Base-by-base conservation (phyloP, 1,284 basidiomycete species). In the Uromyces viciae-fabae region DNA sequence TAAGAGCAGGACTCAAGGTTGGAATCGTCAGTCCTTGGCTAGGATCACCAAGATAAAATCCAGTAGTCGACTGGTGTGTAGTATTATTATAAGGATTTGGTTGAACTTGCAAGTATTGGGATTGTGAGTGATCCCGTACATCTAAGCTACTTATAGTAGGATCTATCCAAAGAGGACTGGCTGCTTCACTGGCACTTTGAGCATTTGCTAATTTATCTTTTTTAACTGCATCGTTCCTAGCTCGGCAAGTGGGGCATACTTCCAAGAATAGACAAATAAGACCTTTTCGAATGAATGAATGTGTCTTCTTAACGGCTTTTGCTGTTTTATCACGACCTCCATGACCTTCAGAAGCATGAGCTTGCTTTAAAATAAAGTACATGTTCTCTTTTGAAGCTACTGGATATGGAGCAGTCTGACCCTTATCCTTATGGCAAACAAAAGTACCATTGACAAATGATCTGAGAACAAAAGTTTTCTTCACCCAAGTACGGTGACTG, bases 301-400 rank as follows among this genome's bases (percentile, higher is more conserved):
- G 77, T 19, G 77, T 79, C 52, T 79, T 79, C 68, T 79, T 79
- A 17, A 79, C 77, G 22, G 77, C 68, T 36, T 79, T 79, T 2
- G 77, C 77, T 19, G 77, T 79, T 40, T 79, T 79, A 28, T 79
- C 77, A 11, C 77, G 77, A 43, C 77, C 77, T n/a, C 77, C 77
- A 62, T 79, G 77, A 25, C 77, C 77, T 62, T 79, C 77, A 17
- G 77, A 79, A 7, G 77, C 77, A 22, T 79, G 77, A 8, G 77
- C 77, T 46, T 79, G 64, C 68, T 79, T 79, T 25, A 79, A 46
- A 42, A 79, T 79, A 36, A 62, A 79, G 68, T 79, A 79, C 77
- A 79, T 79, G 38, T 79, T 68, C 56, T 79, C 77, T 58, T 79
- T 79, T 36, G 66, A 71, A 1, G 77, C 77, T 25, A 79, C 68